phyloP scores from a whole-genome alignment of 1,139 yeast species.

The Protomyces lactucae-debilis region DNA sequence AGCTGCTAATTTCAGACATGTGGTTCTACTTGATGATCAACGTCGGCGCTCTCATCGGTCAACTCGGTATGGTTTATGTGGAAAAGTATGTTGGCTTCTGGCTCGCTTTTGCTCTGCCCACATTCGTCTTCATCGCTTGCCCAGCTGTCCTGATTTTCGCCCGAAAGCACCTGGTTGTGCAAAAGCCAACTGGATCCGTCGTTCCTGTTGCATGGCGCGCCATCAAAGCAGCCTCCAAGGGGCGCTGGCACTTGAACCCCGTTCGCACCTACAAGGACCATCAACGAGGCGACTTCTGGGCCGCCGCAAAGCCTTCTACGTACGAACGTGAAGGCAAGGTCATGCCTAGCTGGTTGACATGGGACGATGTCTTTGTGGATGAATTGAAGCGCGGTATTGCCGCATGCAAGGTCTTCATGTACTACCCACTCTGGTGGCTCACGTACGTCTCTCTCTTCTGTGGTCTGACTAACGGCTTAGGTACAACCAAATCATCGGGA shows the following conservation, averaged over 20 bases:
- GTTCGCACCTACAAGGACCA: conserved; percentile 8
- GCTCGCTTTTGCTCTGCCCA: conserved; percentile 68
- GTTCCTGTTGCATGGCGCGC: conserved; percentile 52
- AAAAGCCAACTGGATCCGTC: conserved; percentile 61
- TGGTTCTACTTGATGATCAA: conserved; percentile 77
- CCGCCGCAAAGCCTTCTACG: conserved; percentile 34
- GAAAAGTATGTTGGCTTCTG: conserved; percentile 62
- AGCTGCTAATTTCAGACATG: conserved; percentile 39
- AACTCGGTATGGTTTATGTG: conserved; percentile 63
- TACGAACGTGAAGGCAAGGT: conserved; percentile 1
- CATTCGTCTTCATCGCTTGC: conserved; percentile 59
- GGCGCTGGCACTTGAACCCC: conserved; percentile 19
- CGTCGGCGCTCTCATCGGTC: conserved; percentile 70
- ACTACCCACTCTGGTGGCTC: conserved; percentile 64
- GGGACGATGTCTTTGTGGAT: conserved; percentile 60
- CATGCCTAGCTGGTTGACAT: conserved; percentile 34
- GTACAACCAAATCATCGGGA: conserved; percentile 62
- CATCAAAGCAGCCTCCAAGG: conserved; percentile 35
- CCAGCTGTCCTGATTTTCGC: conserved; percentile 54
- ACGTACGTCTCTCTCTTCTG: conserved; percentile 36
- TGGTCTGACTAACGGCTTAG: no score
- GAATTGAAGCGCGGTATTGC: conserved; percentile 55
- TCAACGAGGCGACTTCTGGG: conserved; percentile 48
- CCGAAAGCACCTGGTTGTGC: conserved; percentile 53
- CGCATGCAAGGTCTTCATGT: conserved; percentile 61